These are phyloP conservation scores for Pyricularia sp. DNA, from an alignment of 2,329 filamentous ascomycete genomes.

Conservation along the genomic window DNA sequence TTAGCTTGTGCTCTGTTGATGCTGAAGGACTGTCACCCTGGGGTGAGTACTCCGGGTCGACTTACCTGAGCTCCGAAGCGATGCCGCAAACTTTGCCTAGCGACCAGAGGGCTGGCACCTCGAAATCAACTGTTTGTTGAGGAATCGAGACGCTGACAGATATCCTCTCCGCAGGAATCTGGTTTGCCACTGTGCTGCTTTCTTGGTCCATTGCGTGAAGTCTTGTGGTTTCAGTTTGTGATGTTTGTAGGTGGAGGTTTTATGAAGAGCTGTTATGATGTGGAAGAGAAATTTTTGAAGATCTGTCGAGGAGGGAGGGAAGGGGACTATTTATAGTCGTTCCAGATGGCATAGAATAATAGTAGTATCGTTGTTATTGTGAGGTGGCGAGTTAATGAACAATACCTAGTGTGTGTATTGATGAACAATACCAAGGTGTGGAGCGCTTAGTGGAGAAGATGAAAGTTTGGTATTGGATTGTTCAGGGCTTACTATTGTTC, in stretches of 20 bases:
- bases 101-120: background rate
- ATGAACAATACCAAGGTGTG: background rate
- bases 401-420: background rate
- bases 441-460: no score
- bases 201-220: background rate
- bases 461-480: background rate
- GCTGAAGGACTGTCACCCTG: background rate
- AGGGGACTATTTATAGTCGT: background rate
- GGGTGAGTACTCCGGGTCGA: background rate
- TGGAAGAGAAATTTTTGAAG: background rate
- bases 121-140: background rate
- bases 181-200: background rate
- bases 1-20: background rate
- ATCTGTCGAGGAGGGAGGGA: background rate
- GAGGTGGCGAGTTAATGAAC: background rate
- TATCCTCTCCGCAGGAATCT: background rate
- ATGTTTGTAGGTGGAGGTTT: background rate
- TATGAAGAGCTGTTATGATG: background rate
- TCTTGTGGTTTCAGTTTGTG: no score
- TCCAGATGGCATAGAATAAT: background rate
- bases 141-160: background rate
- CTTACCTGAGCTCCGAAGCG: background rate
- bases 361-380: background rate
- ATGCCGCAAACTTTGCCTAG: background rate
- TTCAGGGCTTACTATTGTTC: background rate